Percentiles rank a stretch among this genome's conserved stretches.
phyloP scores from a whole-genome alignment of 208 protist species.

The Endotrypanum monterogeii region DNA sequence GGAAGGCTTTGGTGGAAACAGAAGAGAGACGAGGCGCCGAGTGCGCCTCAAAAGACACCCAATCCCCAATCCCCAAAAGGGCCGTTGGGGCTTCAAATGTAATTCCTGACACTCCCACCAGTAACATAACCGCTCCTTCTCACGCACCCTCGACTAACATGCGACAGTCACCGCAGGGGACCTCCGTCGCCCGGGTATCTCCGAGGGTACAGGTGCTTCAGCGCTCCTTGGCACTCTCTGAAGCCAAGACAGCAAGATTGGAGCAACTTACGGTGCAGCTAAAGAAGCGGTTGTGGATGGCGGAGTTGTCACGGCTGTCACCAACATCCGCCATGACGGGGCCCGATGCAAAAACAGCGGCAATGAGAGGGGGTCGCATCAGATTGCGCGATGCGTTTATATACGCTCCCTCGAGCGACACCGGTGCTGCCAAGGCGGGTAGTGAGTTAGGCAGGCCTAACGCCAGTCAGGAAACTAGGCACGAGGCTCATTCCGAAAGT shows the following conservation, averaged over 20 bases:
- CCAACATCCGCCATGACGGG: background rate
- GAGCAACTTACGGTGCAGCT: conserved; percentile 45
- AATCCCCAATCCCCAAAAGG: too few relatives aligned
- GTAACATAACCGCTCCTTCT: background rate
- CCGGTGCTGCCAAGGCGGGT: background rate
- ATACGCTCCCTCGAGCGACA: conserved; percentile 5
- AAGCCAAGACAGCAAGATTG: conserved; percentile 34
- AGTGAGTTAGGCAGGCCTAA: background rate
- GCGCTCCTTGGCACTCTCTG: conserved; percentile 9
- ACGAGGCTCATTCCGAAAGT: background rate
- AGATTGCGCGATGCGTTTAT: conserved; percentile 30
- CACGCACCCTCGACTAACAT: background rate
- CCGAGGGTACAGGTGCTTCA: conserved; percentile 16
- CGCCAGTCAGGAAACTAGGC: background rate
- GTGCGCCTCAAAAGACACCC: background rate
- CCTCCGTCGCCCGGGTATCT: conserved; percentile 13
- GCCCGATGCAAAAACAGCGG: too few relatives aligned
- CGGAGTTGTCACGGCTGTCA: conserved; percentile 19
- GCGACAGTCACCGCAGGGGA: background rate
- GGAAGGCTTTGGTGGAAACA: background rate
- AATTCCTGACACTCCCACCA: background rate
- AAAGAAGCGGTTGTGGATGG: conserved; percentile 55
- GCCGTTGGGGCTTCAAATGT: background rate
- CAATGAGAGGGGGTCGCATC: background rate
- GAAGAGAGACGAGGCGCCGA: background rate